Base-by-base conservation (phyloP, 2,329 filamentous ascomycete species). In the Shiraia sp. region DNA sequence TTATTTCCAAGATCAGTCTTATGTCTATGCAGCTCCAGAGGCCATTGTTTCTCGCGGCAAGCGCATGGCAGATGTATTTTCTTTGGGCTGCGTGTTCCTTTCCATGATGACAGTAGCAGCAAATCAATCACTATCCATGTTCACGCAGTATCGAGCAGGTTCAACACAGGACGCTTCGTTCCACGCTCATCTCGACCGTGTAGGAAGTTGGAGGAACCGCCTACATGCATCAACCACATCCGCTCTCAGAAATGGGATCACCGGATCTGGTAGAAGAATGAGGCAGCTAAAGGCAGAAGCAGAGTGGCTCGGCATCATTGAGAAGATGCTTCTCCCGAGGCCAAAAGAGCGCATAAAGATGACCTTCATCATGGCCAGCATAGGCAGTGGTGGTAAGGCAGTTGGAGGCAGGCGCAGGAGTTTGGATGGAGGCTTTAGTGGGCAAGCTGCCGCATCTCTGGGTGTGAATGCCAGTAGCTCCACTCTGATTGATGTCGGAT, bases 1-100 rank as follows among this genome's bases (percentile, higher is more conserved):
- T 2, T 65, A 67, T 35, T 61, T 65, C 31, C 59, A 63, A 29
- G 66, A 63, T 26, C 65, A 67, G 35, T 52, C 53, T 3, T 71
- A 70, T 40, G 55, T 70, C 8, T 72, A 69, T 31, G 66, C 66
- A 1, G 66, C 69, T 2, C 69, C 69, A 0, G 69, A 72, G 43
- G 58, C 63, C 2, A 56, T 70, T n/a, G 48, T 62, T 0, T 63
- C 66, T 2, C 65, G 65, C 10, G 67, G 60, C 1, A 69, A 69
- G 39, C 57, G 65, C 9, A 62, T 65, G 36, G 65, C 67, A 2
- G 69, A 72, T 32, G 63, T 70, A 3, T 72, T 71, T 45, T 66
- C 66, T 0, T 40, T 72, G 1, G 69, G 69, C n/a, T 70, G 67
- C 32, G 60, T 71, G 3, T 70, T 72, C 44, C 49, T 72, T 1